Conservation (phyloP, 2,329 filamentous ascomycete species). For the Claviceps sp. region DNA sequence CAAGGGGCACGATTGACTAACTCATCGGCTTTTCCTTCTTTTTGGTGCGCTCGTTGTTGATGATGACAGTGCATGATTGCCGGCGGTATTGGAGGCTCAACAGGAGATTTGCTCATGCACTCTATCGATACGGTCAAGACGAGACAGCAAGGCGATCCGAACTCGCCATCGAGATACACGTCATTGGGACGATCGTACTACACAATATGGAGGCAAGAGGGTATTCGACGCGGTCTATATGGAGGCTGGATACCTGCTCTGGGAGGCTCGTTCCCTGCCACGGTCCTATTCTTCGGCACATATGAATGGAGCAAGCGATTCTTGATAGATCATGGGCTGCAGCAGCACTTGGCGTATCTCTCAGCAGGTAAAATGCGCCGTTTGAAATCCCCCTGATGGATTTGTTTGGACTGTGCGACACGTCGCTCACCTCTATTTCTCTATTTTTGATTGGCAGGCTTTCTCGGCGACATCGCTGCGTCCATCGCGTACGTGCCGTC, state of each 20-base stretch:
- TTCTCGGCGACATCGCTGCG: constrained; percentile 81
- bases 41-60: constrained; percentile 1
- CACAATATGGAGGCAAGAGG: constrained; percentile 88
- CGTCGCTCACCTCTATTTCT: background rate
- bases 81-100: constrained; percentile 82
- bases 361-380: constrained; percentile 48
- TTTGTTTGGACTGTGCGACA: background rate
- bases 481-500: constrained; percentile 92
- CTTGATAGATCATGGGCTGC: constrained; percentile 73
- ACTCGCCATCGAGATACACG: constrained; percentile 83
- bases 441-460: constrained; percentile 40
- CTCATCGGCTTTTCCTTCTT: background rate
- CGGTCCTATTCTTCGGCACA: constrained; percentile 86
- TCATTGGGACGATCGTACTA: constrained; percentile 83
- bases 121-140: constrained; percentile 98
- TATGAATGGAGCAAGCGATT: constrained; percentile 91
- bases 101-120: constrained; percentile 96
- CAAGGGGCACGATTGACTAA: background rate
- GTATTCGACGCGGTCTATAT: constrained; percentile 73
- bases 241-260: constrained; percentile 88
- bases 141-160: constrained; percentile 88
- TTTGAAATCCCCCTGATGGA: background rate
- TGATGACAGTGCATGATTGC: constrained; percentile 72
- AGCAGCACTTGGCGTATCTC: constrained; percentile 75
- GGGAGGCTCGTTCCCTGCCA: constrained; percentile 84